These are phyloP conservation scores for Pyrus betulifolia DNA, from an alignment of 306 rosid genomes.

Conservation along the genomic window DNA sequence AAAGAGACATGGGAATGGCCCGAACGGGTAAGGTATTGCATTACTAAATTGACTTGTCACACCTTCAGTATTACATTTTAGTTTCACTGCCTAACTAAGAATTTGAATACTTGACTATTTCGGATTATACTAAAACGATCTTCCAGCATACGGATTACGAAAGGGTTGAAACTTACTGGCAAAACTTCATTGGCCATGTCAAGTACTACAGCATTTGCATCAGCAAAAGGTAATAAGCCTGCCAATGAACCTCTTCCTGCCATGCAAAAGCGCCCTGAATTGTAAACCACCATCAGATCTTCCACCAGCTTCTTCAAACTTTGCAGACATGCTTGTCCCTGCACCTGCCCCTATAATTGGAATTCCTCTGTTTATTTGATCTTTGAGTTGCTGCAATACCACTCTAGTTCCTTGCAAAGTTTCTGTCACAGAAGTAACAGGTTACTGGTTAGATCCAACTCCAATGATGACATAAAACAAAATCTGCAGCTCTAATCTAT, in stretches of 20 bases:
- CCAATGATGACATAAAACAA: neutral
- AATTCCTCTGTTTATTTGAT: constrained; percentile 52
- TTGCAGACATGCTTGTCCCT: constrained; percentile 95
- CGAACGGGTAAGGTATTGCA: neutral
- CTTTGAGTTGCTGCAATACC: constrained; percentile 62
- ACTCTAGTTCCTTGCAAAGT: constrained; percentile 58
- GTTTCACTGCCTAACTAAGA: neutral
- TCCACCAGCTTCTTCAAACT: constrained; percentile 96
- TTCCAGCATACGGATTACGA: neutral
- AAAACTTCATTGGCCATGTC: constrained; percentile 95
- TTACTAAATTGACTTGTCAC: neutral
- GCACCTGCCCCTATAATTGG: constrained; percentile 94
- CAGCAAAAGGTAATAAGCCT: constrained; percentile 85
- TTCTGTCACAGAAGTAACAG: constrained; percentile 39
- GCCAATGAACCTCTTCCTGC: constrained; percentile 95
- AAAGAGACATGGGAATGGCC: neutral
- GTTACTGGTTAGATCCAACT: neutral
- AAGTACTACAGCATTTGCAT: constrained; percentile 88
- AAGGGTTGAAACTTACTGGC: constrained; percentile 50
- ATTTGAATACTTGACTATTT: neutral
- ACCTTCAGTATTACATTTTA: neutral
- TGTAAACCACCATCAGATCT: constrained; percentile 84
- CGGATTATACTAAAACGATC: neutral
- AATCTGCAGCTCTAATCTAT: neutral
- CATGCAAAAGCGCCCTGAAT: constrained; percentile 95